phyloP scores from a whole-genome alignment of 169 alveolate genomes.

The Eimeria tenella region DNA sequence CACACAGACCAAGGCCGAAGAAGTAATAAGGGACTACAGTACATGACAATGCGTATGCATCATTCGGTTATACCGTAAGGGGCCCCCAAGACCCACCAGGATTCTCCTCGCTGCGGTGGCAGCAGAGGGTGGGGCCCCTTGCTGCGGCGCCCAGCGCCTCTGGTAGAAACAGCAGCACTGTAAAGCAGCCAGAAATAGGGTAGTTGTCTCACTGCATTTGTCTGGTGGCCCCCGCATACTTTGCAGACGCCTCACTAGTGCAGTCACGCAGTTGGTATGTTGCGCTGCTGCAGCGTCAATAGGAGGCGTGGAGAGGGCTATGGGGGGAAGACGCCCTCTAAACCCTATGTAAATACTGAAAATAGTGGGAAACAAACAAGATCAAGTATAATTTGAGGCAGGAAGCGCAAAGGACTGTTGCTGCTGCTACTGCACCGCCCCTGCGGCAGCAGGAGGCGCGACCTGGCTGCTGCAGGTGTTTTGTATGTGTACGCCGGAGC shows the following conservation, averaged over 20 bases:
- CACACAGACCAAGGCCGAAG: not conserved
- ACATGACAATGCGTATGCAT: not conserved
- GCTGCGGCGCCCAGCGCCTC: slow-evolving; percentile 40
- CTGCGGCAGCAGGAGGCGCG: slow-evolving; percentile 75
- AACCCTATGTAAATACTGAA: slow-evolving; percentile 18
- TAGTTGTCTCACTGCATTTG: not conserved
- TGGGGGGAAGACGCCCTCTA: not conserved
- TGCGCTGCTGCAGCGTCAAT: slow-evolving; percentile 45
- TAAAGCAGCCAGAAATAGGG: not conserved
- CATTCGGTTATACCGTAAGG: not conserved
- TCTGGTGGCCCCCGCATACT: not conserved
- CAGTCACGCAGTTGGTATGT: slow-evolving; percentile 52
- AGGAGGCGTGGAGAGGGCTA: slow-evolving; percentile 40
- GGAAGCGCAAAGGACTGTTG: slow-evolving; percentile 56
- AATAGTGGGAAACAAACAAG: slow-evolving; percentile 31
- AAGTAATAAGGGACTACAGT: not conserved
- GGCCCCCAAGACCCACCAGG: slow-evolving; percentile 16
- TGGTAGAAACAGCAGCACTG: not conserved
- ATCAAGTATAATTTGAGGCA: slow-evolving; percentile 10
- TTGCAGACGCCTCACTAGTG: slow-evolving; percentile 3
- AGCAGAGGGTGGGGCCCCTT: slow-evolving; percentile 30
- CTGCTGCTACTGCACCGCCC: slow-evolving; percentile 69
- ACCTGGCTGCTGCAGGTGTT: slow-evolving; percentile 66
- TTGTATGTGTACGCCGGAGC: slow-evolving; percentile 35
- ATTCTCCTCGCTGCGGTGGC: not conserved